phyloP scores from a whole-genome alignment of 1,284 basidiomycete species.

The Trichosporon asahii region DNA sequence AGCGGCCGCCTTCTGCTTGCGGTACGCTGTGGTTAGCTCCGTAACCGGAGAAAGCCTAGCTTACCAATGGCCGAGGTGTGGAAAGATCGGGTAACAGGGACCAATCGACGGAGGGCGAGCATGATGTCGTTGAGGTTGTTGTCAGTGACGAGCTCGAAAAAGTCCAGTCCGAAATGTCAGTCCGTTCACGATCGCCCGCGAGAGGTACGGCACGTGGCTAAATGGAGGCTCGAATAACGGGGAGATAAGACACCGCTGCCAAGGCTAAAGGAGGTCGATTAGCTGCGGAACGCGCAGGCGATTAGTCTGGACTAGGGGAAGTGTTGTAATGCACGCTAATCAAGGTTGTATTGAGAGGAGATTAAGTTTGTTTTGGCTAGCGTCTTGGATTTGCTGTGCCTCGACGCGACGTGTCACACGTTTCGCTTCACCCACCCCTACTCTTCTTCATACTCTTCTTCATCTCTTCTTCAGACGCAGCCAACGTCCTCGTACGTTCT shows the following conservation, averaged over 20 bases:
- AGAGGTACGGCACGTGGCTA: not conserved
- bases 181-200: not conserved
- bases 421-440: not conserved
- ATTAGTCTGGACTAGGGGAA: not conserved
- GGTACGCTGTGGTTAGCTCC: not conserved
- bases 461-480: not conserved
- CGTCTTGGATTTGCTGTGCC: constrained; percentile 1
- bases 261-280: not conserved
- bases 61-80: constrained; percentile 14
- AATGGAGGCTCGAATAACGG: not conserved
- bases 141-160: constrained; percentile 8
- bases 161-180: constrained; percentile 2
- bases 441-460: constrained; percentile 2
- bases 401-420: constrained; percentile 8
- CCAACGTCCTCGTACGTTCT: constrained; percentile 11
- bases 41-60: not conserved
- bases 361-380: constrained; percentile 6
- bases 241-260: constrained; percentile 2
- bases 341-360: not conserved
- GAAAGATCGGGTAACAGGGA: constrained; percentile 17
- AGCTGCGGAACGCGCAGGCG: not conserved
- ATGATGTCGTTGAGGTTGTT: constrained; percentile 15
- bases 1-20: constrained; percentile 15
- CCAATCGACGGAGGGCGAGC: constrained; percentile 24
- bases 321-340: not conserved